phyloP scores from a whole-genome alignment of 805 yeast genomes.

The Barnettozyma salicaria region DNA sequence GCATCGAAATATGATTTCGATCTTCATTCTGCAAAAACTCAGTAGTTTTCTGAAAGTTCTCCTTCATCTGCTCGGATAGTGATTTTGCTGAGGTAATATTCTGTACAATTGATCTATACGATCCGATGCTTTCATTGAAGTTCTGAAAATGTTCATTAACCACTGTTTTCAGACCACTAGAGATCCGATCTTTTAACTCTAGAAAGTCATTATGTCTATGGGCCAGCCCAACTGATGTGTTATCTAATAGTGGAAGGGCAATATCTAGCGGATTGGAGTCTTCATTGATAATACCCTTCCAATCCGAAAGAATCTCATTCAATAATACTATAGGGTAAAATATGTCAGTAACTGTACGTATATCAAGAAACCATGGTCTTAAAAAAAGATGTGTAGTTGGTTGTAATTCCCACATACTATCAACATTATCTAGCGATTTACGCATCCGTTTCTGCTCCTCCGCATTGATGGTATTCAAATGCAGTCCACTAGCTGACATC shows the following conservation, averaged over 20 bases:
- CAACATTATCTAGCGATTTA: not conserved
- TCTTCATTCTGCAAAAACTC: constrained; percentile 7
- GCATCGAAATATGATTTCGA: constrained; percentile 22
- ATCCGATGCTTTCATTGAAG: constrained; percentile 79
- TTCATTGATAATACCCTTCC: constrained; percentile 44
- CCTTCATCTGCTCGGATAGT: constrained; percentile 42
- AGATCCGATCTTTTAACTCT: constrained; percentile 50
- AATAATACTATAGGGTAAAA: constrained; percentile 13
- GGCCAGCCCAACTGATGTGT: constrained; percentile 87
- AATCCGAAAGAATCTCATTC: constrained; percentile 34
- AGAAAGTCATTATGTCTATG: constrained; percentile 63
- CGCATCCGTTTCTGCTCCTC: constrained; percentile 1
- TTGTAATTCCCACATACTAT: constrained; percentile 1
- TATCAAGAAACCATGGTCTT: no score
- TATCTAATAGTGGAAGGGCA: constrained; percentile 78
- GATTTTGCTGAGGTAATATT: constrained; percentile 62
- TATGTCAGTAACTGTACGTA: constrained; percentile 7
- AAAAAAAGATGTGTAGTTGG: no score
- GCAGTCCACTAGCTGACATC: no score
- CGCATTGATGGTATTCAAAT: not conserved
- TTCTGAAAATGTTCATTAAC: constrained; percentile 80
- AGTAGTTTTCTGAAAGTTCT: constrained; percentile 30
- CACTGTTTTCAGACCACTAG: constrained; percentile 53
- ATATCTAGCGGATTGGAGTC: constrained; percentile 78
- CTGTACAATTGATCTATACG: constrained; percentile 66